Percentiles rank a stretch among this genome's conserved stretches.
phyloP scores from a whole-genome alignment of 2,329 filamentous ascomycete species.

The Colletotrichum neosansevieriae region DNA sequence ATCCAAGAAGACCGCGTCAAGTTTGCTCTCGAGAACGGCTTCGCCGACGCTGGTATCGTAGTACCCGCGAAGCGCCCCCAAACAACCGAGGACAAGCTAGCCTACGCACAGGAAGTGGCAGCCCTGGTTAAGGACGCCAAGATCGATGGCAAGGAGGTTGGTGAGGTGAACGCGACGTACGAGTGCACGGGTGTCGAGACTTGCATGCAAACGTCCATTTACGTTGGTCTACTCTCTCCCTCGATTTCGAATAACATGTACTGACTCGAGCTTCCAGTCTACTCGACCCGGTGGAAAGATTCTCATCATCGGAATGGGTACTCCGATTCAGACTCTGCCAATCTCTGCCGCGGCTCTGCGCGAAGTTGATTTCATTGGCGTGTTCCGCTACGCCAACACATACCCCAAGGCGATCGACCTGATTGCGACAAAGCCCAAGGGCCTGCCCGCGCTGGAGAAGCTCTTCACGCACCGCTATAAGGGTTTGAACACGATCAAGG shows the following conservation, averaged over 20 bases:
- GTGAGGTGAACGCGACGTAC: conserved; percentile 76
- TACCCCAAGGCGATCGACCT: conserved; percentile 70
- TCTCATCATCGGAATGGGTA: conserved; percentile 80
- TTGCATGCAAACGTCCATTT: conserved; percentile 81
- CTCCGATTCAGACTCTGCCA: conserved; percentile 76
- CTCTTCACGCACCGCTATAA: conserved; percentile 78
- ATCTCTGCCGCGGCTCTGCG: conserved; percentile 76
- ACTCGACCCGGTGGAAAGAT: conserved; percentile 77
- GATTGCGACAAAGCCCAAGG: conserved; percentile 59
- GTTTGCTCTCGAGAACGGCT: conserved; percentile 68
- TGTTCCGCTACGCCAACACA: conserved; percentile 81
- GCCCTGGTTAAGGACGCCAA: conserved; percentile 53
- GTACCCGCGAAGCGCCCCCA: conserved; percentile 63
- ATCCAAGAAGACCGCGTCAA: conserved; percentile 67
- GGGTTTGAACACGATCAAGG: conserved; percentile 71
- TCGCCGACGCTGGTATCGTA: conserved; percentile 65
- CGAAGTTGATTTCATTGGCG: conserved; percentile 78
- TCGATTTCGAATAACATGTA: background rate
- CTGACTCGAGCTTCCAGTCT: conserved; percentile 51
- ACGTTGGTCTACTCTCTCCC: conserved; percentile 55
- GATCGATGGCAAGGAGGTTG: conserved; percentile 61
- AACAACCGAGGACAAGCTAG: conserved; percentile 65
- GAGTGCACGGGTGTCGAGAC: conserved; percentile 85
- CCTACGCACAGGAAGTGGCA: conserved; percentile 63
- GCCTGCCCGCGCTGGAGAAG: conserved; percentile 73